Percentiles rank a stretch among this genome's conserved stretches.
Evolutionary conservation across 2,329 filamentous ascomycete species (phyloP).

Genomic region (Stagonosporopsis chrysanthemi): DNA sequence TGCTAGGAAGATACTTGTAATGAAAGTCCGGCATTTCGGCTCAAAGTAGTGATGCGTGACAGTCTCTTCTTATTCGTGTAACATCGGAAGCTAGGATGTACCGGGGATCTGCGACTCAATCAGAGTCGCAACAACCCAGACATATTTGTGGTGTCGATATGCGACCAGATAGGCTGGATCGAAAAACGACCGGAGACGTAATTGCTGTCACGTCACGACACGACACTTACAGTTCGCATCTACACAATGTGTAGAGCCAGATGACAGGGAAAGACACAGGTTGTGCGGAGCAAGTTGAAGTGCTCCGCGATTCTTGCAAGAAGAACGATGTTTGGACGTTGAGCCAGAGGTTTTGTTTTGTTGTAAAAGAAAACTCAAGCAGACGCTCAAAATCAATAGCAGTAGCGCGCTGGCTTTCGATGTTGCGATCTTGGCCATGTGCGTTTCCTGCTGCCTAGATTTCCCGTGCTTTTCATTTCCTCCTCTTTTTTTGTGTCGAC

Average conservation of each 20-base stretch:
- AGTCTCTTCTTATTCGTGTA: constrained; percentile 26
- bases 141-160: constrained; percentile 18
- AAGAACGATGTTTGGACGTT: constrained; percentile 72
- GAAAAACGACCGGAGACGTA: constrained; percentile 6
- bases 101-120: constrained; percentile 1
- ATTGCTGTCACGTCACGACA: constrained; percentile 11
- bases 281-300: constrained; percentile 67
- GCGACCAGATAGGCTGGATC: constrained; percentile 22
- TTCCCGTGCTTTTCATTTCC: constrained; percentile 37
- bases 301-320: constrained; percentile 57
- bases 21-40: neutral
- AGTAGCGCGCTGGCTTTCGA: constrained; percentile 61
- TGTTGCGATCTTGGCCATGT: constrained; percentile 72
- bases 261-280: constrained; percentile 37
- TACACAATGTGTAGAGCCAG: constrained; percentile 23
- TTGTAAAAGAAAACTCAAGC: constrained; percentile 81
- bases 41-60: constrained; percentile 14
- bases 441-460: constrained; percentile 44
- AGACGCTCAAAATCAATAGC: constrained; percentile 65
- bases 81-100: constrained; percentile 17
- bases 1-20: constrained; percentile 24
- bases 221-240: constrained; percentile 26
- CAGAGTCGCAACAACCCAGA: constrained; percentile 23
- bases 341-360: constrained; percentile 77
- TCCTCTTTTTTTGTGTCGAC: constrained; percentile 26